Evolutionary conservation across 257 asterid genomes (phyloP).

Genomic region (Jacaranda copaia): DNA sequence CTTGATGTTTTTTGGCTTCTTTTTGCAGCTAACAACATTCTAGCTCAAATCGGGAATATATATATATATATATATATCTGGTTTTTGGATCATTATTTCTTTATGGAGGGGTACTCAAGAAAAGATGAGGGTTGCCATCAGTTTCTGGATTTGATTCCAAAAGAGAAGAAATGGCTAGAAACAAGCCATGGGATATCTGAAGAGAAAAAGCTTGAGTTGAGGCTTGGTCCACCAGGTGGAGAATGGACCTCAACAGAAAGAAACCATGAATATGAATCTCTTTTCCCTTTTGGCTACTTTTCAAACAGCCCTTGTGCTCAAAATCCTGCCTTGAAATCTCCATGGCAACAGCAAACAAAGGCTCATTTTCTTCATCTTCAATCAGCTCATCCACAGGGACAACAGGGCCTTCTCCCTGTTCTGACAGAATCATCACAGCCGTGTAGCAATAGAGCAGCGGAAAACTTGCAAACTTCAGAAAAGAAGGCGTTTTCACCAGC

Average conservation of each 20-base stretch:
- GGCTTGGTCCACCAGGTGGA: slow-evolving; percentile 83
- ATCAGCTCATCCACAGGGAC: too few species aligned
- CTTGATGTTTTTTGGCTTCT: slow-evolving; percentile 9
- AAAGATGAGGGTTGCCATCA: slow-evolving; percentile 57
- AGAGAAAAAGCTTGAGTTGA: slow-evolving; percentile 72
- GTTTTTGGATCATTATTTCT: neutral
- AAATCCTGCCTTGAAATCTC: slow-evolving; percentile 35
- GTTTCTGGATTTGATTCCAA: slow-evolving; percentile 61
- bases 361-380: slow-evolving; percentile 55
- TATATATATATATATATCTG: neutral
- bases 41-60: neutral
- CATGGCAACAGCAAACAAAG: slow-evolving; percentile 48
- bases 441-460: too few species aligned
- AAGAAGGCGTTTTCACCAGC: slow-evolving; percentile 53
- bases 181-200: slow-evolving; percentile 39
- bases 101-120: slow-evolving; percentile 65
- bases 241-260: slow-evolving; percentile 50
- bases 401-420: too few species aligned
- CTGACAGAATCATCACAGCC: too few species aligned
- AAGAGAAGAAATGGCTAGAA: slow-evolving; percentile 44
- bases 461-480: slow-evolving; percentile 41
- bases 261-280: slow-evolving; percentile 12
- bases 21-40: slow-evolving; percentile 28
- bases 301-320: slow-evolving; percentile 31
- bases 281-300: slow-evolving; percentile 41